These are phyloP conservation scores for Nicotiana tabacum DNA, from an alignment of 257 asterid genomes.

Conservation along the genomic window DNA sequence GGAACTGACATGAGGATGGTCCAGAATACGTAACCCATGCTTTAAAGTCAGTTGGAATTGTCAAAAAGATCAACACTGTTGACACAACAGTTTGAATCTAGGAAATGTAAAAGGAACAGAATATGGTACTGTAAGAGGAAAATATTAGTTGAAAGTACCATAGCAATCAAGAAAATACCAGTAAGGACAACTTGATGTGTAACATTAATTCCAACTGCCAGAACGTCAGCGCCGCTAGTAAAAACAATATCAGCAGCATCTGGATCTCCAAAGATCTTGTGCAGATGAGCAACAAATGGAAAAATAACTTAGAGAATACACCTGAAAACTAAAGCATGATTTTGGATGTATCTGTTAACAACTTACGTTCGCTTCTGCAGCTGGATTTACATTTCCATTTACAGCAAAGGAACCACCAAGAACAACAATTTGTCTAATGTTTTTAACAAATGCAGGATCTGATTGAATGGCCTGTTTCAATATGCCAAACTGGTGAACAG, in stretches of 20 bases:
- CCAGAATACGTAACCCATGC: neutral
- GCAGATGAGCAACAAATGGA: conserved; percentile 16
- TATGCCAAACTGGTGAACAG: conserved; percentile 10
- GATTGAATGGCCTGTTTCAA: conserved; percentile 74
- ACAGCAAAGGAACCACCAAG: conserved; percentile 99
- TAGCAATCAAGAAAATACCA: conserved; percentile 35
- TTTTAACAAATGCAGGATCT: conserved; percentile 73
- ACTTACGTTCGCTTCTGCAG: conserved; percentile 97
- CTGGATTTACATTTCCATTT: conserved; percentile 95
- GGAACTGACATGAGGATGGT: conserved; percentile 4
- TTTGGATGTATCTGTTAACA: conserved; percentile 9
- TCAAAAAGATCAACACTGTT: neutral
- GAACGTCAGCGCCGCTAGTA: conserved; percentile 95
- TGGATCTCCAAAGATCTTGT: conserved; percentile 94
- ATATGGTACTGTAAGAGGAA: neutral
- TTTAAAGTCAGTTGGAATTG: neutral
- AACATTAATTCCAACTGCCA: conserved; percentile 86
- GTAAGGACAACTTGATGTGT: conserved; percentile 93
- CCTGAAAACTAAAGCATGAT: neutral
- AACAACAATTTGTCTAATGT: conserved; percentile 75
- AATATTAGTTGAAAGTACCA: neutral
- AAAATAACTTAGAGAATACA: conserved; percentile 8
- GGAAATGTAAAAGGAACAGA: neutral
- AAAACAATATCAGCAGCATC: conserved; percentile 97
- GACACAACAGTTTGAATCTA: neutral